phyloP scores from a whole-genome alignment of 257 asterid species.

The Paraleonurus japonicus region DNA sequence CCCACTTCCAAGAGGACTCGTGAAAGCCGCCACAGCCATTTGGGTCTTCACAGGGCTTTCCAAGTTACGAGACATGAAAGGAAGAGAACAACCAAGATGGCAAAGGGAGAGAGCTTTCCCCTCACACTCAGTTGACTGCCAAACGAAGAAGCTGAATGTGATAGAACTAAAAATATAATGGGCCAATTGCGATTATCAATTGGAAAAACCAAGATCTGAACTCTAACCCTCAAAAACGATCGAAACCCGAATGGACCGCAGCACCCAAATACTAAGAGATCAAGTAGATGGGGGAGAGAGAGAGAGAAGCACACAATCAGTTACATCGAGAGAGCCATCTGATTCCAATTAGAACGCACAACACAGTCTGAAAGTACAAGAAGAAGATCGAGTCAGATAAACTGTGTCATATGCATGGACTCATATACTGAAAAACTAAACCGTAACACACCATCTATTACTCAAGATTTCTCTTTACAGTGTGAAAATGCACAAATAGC shows the following conservation, averaged over 20 bases:
- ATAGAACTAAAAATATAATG: slow-evolving; percentile 26
- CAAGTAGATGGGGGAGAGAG: slow-evolving; percentile 22
- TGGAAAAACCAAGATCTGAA: slow-evolving; percentile 31
- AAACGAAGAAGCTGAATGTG: slow-evolving; percentile 53
- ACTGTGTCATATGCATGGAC: background rate
- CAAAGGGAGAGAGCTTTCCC: slow-evolving; percentile 47
- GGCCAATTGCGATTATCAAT: slow-evolving; percentile 48
- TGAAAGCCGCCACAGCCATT: slow-evolving; percentile 92
- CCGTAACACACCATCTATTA: background rate
- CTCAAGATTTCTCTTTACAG: background rate
- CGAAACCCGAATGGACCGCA: slow-evolving; percentile 18
- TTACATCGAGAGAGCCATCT: slow-evolving; percentile 54
- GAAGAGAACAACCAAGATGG: slow-evolving; percentile 50
- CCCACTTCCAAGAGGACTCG: slow-evolving; percentile 58
- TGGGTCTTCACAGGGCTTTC: slow-evolving; percentile 93
- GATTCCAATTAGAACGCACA: slow-evolving; percentile 26
- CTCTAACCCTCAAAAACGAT: slow-evolving; percentile 1
- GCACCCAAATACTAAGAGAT: slow-evolving; percentile 11
- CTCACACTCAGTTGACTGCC: slow-evolving; percentile 49
- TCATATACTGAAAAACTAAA: background rate
- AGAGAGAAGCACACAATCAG: slow-evolving; percentile 30
- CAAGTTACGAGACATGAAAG: slow-evolving; percentile 73
- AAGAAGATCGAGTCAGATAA: slow-evolving; percentile 9
- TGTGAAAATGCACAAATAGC: slow-evolving; percentile 1
- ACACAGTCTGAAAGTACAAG: slow-evolving; percentile 38